Conservation (phyloP, 2,329 filamentous ascomycete species). For the Periconia sp. region DNA sequence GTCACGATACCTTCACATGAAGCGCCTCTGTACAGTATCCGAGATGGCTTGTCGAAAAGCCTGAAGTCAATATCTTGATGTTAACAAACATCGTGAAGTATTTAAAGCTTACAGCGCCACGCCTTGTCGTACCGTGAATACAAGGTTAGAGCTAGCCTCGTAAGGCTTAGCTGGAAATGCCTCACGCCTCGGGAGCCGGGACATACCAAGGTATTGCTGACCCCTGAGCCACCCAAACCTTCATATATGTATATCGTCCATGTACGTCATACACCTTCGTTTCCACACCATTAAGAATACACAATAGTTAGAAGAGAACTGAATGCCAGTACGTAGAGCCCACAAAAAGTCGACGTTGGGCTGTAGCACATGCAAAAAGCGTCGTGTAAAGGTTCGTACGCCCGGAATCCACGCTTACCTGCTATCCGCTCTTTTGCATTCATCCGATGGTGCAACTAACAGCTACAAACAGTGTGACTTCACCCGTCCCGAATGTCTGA, state of each 20-base stretch:
- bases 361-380: constrained; percentile 19
- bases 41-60: neutral
- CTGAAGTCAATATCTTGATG: neutral
- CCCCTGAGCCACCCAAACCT: too few relatives aligned
- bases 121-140: neutral
- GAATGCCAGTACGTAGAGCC: constrained; percentile 12
- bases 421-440: neutral
- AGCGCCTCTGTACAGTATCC: neutral
- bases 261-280: neutral
- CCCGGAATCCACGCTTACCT: neutral
- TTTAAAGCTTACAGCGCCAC: too few relatives aligned
- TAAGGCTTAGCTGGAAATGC: neutral
- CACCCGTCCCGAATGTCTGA: constrained; percentile 16
- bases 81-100: neutral
- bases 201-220: too few relatives aligned
- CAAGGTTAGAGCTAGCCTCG: neutral
- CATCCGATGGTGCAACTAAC: neutral
- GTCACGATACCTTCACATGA: neutral
- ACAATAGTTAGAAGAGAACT: neutral
- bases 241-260: too few relatives aligned
- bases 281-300: neutral
- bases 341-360: constrained; percentile 15
- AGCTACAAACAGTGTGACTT: constrained; percentile 23
- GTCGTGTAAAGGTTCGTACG: constrained; percentile 18
- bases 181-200: neutral